Conservation (phyloP, 2,329 filamentous ascomycete species). For the Mollisiaceae sp. region DNA sequence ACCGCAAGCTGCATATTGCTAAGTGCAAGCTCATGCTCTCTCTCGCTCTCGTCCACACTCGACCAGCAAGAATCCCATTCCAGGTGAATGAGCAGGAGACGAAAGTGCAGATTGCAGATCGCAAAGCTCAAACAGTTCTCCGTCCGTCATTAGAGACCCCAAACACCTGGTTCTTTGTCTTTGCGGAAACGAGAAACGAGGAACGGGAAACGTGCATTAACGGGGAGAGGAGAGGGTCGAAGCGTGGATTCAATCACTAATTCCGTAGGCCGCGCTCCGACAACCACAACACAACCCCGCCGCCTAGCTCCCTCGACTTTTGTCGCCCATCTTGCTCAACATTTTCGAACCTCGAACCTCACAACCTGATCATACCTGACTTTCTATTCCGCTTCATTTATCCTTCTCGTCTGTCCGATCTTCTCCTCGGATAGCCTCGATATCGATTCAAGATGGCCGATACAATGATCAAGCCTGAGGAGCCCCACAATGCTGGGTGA, state of each 20-base stretch:
- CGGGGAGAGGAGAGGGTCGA: not conserved
- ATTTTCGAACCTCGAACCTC: slow-evolving; percentile 24
- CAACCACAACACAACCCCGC: slow-evolving; percentile 11
- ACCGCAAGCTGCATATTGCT: not conserved
- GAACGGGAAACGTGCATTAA: slow-evolving; percentile 6
- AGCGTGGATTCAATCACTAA: not conserved
- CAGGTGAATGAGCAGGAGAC: not conserved
- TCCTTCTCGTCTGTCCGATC: slow-evolving; percentile 24
- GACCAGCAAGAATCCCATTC: not conserved
- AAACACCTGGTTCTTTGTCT: not conserved
- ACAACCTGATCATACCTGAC: slow-evolving; percentile 25
- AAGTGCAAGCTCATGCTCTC: not conserved
- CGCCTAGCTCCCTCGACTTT: slow-evolving; percentile 21
- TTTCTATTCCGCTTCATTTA: slow-evolving; percentile 15
- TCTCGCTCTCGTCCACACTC: not conserved
- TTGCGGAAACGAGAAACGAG: slow-evolving; percentile 1
- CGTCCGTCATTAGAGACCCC: not conserved
- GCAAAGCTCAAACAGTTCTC: slow-evolving; percentile 6
- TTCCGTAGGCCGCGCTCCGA: slow-evolving; percentile 12
- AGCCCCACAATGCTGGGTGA: slow-evolving; percentile 57
- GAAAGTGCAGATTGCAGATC: not conserved
- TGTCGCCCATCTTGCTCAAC: slow-evolving; percentile 22
- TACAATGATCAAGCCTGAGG: slow-evolving; percentile 55
- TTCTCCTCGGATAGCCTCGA: slow-evolving; percentile 1
- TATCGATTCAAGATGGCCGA: slow-evolving; percentile 50